These are phyloP conservation scores for Yamadazyma spencermartinsiae DNA, from an alignment of 1,139 yeast genomes.

Conservation along the genomic window DNA sequence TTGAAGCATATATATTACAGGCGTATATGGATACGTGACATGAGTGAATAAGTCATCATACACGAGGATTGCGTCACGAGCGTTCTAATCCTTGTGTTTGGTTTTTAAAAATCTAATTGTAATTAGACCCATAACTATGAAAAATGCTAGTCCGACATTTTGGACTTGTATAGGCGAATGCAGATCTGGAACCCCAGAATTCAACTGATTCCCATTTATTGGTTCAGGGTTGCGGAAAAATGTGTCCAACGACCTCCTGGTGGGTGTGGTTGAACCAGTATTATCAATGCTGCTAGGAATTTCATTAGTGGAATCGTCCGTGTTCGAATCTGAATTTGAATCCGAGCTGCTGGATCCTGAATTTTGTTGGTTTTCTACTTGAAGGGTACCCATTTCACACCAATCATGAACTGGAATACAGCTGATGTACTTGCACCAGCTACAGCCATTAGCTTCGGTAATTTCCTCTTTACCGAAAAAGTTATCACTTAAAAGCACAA, in stretches of 20 bases:
- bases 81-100: background rate
- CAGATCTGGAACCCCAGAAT: background rate
- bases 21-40: no score
- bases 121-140: constrained; percentile 17
- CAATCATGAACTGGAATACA: constrained; percentile 73
- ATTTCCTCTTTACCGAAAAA: constrained; percentile 49
- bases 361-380: constrained; percentile 19
- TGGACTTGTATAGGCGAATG: constrained; percentile 7
- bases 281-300: constrained; percentile 8
- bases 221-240: background rate
- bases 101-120: constrained; percentile 15
- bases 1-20: background rate
- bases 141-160: constrained; percentile 17
- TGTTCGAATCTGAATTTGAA: background rate
- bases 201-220: background rate
- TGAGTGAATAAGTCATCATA: background rate
- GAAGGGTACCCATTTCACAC: constrained; percentile 63
- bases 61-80: no score
- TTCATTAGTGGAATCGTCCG: background rate
- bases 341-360: constrained; percentile 1
- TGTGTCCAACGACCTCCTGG: background rate
- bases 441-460: constrained; percentile 34
- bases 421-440: constrained; percentile 74
- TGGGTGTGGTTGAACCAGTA: constrained; percentile 5
- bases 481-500: constrained; percentile 49